Evolutionary conservation across 495 filamentous ascomycete species (phyloP).

Genomic region (Pseudevernia furfuracea): DNA sequence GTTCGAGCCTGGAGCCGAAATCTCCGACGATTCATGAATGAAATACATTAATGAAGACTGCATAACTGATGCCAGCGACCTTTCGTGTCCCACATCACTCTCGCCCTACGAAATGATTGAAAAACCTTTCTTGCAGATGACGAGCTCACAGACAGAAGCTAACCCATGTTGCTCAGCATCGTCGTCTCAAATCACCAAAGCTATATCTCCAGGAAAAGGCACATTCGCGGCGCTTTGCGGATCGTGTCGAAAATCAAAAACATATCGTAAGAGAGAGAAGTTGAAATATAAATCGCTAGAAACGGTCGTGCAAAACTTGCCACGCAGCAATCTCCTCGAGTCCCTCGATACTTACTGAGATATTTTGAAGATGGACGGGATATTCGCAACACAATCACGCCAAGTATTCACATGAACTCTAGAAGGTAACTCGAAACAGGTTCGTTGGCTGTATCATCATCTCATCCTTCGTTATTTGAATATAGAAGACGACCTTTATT

Average conservation of each 20-base stretch:
- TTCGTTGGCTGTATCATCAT: slow-evolving; percentile 13
- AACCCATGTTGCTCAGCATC: not conserved
- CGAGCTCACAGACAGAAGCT: slow-evolving; percentile 10
- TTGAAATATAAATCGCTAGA: not conserved
- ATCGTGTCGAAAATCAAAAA: slow-evolving; percentile 2
- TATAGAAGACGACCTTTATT: slow-evolving; percentile 9
- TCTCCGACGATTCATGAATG: not conserved
- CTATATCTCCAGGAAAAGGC: slow-evolving; percentile 11
- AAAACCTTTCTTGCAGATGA: slow-evolving; percentile 8
- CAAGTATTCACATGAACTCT: no score
- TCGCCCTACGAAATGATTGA: slow-evolving; percentile 5
- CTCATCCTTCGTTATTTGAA: slow-evolving; percentile 17
- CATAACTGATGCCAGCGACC: slow-evolving; percentile 4
- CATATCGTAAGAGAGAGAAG: slow-evolving; percentile 11
- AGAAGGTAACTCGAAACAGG: slow-evolving; percentile 18
- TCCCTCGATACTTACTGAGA: not conserved
- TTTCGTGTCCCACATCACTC: slow-evolving; percentile 4
- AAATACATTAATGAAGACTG: slow-evolving; percentile 4
- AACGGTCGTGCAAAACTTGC: not conserved
- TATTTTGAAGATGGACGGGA: not conserved
- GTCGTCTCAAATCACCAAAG: slow-evolving; percentile 1
- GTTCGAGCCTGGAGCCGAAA: not conserved
- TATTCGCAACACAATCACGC: not conserved
- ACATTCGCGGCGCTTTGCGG: slow-evolving; percentile 2
- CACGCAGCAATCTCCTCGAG: not conserved